Conservation (phyloP, 208 protist species). For the Leishmania braziliensis region DNA sequence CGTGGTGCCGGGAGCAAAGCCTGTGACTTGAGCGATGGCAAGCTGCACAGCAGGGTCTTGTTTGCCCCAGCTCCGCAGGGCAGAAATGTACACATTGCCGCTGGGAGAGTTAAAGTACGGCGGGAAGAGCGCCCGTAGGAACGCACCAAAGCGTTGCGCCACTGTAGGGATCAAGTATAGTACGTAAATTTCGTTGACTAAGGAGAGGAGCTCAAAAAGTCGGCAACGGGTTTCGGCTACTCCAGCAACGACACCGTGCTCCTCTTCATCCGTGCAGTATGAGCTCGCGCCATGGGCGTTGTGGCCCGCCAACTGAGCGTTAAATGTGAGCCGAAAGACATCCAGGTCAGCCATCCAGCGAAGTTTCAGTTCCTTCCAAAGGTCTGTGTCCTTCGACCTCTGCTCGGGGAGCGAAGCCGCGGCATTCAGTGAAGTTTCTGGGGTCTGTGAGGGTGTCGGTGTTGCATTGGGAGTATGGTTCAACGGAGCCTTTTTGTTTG, state of each 20-base stretch:
- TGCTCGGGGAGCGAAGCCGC: neutral
- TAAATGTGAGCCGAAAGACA: conserved; percentile 33
- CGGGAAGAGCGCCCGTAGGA: conserved; percentile 18
- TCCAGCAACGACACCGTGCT: conserved; percentile 21
- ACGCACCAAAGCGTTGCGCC: conserved; percentile 10
- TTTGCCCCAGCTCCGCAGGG: conserved; percentile 35
- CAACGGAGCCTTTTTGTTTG: neutral
- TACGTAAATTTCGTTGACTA: conserved; percentile 43
- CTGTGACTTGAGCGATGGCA: conserved; percentile 37
- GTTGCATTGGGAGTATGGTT: neutral
- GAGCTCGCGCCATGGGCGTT: conserved; percentile 2
- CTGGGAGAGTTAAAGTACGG: neutral
- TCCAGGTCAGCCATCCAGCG: conserved; percentile 48
- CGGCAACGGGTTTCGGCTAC: conserved; percentile 35
- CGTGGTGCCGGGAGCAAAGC: conserved; percentile 38
- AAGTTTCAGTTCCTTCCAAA: conserved; percentile 38
- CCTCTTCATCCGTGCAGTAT: conserved; percentile 23
- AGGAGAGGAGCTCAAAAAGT: conserved; percentile 34
- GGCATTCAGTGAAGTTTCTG: neutral
- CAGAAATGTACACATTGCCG: conserved; percentile 29
- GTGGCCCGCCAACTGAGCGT: neutral
- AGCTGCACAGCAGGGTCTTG: conserved; percentile 55
- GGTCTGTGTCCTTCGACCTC: conserved; percentile 5
- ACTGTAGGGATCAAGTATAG: conserved; percentile 22
- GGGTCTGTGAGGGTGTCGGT: neutral